Evolutionary conservation across 192 early-diverging fungal genomes (phyloP).

Genomic region (Umbelopsis isabellina): DNA sequence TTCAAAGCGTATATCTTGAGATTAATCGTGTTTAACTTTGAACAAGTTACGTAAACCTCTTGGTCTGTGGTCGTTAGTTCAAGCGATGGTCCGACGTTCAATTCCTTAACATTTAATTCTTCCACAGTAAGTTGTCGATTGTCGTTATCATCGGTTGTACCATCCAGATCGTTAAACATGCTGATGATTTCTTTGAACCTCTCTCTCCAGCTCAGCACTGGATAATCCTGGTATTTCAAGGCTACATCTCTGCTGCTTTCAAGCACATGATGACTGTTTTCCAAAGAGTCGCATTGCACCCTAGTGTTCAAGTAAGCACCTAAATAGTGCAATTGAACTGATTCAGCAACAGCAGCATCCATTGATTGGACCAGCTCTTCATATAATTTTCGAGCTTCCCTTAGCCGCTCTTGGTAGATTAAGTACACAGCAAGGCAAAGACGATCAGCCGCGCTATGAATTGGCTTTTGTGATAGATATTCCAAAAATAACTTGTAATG

Average conservation of each 20-base stretch:
- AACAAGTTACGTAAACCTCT: conserved; percentile 37
- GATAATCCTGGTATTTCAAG: conserved; percentile 40
- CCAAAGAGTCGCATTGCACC: conserved; percentile 28
- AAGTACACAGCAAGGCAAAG: conserved; percentile 45
- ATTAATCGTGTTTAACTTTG: conserved; percentile 37
- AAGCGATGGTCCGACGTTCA: conserved; percentile 37
- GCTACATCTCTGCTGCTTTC: conserved; percentile 27
- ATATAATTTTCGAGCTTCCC: conserved; percentile 34
- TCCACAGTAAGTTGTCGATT: not conserved
- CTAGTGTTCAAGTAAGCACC: conserved; percentile 50
- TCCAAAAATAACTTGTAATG: conserved; percentile 45
- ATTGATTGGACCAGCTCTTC: not conserved
- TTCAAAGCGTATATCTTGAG: conserved; percentile 51
- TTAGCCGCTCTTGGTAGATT: conserved; percentile 49
- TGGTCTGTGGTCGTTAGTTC: conserved; percentile 46
- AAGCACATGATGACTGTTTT: conserved; percentile 22
- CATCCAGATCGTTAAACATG: conserved; percentile 39
- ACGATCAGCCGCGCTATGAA: conserved; percentile 33
- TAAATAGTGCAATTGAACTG: conserved; percentile 51
- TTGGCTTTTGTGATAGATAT: conserved; percentile 34
- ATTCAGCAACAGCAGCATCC: conserved; percentile 10
- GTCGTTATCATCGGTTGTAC: not conserved
- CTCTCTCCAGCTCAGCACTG: conserved; percentile 43
- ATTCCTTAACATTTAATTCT: conserved; percentile 6
- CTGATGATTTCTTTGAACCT: conserved; percentile 44